These are phyloP conservation scores for Verticillium nubilum DNA, from an alignment of 2,329 filamentous ascomycete species.

Conservation along the genomic window DNA sequence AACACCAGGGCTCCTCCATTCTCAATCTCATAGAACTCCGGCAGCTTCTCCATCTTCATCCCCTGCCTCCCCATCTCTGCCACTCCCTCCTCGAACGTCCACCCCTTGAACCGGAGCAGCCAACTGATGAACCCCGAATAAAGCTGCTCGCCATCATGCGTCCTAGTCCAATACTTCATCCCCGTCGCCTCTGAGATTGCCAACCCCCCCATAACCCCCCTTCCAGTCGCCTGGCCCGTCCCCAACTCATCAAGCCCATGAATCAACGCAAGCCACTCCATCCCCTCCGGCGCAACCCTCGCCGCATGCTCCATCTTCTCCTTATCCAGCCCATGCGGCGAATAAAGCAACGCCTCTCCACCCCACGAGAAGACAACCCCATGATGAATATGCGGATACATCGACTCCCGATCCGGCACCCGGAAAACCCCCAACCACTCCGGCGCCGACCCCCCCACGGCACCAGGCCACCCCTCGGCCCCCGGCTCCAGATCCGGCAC, in stretches of 20 bases:
- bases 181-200: not conserved
- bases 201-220: not conserved
- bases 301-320: not conserved
- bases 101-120: not conserved
- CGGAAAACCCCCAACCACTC: slow-evolving; percentile 2
- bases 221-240: not conserved
- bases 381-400: not conserved
- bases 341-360: slow-evolving; percentile 1
- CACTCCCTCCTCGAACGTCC: not conserved
- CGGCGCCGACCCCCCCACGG: not conserved
- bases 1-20: not conserved
- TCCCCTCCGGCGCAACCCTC: not conserved
- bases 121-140: slow-evolving; percentile 3
- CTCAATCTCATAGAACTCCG: not conserved
- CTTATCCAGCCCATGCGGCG: slow-evolving; percentile 1
- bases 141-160: slow-evolving; percentile 1
- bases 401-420: not conserved
- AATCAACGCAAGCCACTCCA: not conserved
- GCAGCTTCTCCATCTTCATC: not conserved
- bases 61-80: not conserved
- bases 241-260: slow-evolving; percentile 1
- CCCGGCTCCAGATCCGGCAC: slow-evolving; percentile 3
- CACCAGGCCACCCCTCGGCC: not conserved
- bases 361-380: not conserved
- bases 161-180: slow-evolving; percentile 2